Evolutionary conservation across 73 alveolate genomes (phyloP).

Genomic region (Blepharisma japonicum): DNA sequence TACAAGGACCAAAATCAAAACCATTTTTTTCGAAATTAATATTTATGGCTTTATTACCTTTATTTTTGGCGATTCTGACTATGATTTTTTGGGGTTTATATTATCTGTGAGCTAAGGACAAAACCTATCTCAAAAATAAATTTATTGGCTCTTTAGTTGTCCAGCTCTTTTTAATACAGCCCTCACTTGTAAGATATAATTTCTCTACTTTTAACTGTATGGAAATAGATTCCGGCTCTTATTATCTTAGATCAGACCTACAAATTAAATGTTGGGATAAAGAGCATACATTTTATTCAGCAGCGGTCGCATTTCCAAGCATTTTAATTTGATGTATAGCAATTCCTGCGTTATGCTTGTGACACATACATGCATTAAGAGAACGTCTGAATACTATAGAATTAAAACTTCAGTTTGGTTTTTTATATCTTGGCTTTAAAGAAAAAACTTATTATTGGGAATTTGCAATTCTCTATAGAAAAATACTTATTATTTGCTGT

Average conservation of each 20-base stretch:
- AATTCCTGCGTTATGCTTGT: constrained; percentile 6
- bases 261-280: constrained; percentile 23
- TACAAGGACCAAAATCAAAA: constrained; percentile 30
- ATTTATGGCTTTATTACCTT: constrained; percentile 31
- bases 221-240: constrained; percentile 19
- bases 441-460: constrained; percentile 38
- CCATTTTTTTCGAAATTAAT: constrained; percentile 38
- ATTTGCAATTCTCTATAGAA: constrained; percentile 29
- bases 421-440: constrained; percentile 33
- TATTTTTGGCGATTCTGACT: neutral
- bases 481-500: neutral
- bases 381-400: neutral
- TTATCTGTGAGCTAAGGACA: neutral
- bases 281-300: constrained; percentile 10
- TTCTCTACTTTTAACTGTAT: constrained; percentile 31
- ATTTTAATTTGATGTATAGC: constrained; percentile 30
- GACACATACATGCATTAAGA: neutral
- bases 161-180: constrained; percentile 34
- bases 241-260: neutral
- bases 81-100: constrained; percentile 21
- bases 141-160: constrained; percentile 35
- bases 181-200: constrained; percentile 19
- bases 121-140: neutral
- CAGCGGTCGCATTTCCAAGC: constrained; percentile 28
- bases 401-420: constrained; percentile 30